Evolutionary conservation across 805 yeast species (phyloP), one percentile per base, ranked within the genome.

Genomic region (Groenewaldozyma tartarivorans): DNA sequence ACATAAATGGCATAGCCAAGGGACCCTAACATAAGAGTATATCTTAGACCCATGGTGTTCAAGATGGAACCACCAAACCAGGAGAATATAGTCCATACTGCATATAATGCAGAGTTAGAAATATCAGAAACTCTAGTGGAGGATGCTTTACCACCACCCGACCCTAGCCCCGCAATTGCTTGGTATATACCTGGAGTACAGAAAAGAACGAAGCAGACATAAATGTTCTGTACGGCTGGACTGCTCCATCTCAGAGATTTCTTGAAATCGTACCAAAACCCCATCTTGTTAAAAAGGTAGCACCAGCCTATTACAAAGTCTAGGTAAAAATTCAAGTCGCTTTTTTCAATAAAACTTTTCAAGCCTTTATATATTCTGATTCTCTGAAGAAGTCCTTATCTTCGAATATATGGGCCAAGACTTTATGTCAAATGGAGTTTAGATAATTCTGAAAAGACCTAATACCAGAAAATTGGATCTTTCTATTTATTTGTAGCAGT

Each of bases 1-100:
- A 72, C 63, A 49, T 73, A 73, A 40, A 73, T 48, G 31, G 69
- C 62, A 53, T 73, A 73, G 39, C 75, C 75, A 1, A 64, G 44
- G 36, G 76, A 75, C 38, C 79, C 78, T 44, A 71, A 59, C 44
- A 63, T 59, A 18, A 74, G 61, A 39, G 49, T 46, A 11, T 33
- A 34, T 13, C 48, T 30, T 21, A 47, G 41, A 21, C 53, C 53
- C 1, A 49, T 20, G 7, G 42, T 36, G 35, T 49, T 47, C n/a
- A 56, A 53, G 30, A 55, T 52, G n/a, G 58, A 55, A 3, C 57
- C 58, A 5, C 55, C 51, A 32, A 56, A 46, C 32, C 53, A 44
- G 21, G 52, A 56, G 13, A 50, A 41, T 13, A 52, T 51, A 9
- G 60, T 57, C 30, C 48, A 49, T 33, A 53, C 44, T 7, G 60